Evolutionary conservation across 176 grass and related monocot genomes (phyloP), one percentile per base, ranked within the genome.

Genomic region (Poa pratensis): DNA sequence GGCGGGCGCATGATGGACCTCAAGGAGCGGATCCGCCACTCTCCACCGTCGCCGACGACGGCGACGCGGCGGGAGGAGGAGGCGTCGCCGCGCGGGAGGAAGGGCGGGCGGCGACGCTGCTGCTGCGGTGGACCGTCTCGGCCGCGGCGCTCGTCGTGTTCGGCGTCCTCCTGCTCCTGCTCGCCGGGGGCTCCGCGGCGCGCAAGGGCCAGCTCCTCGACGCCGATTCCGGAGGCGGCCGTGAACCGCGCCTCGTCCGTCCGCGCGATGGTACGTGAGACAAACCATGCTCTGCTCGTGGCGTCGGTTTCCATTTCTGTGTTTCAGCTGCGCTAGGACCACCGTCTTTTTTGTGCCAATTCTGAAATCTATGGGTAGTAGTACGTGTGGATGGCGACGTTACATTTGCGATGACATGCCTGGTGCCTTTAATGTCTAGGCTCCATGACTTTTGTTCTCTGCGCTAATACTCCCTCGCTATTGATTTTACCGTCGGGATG

Each of bases 21-120:
- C 67, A 90, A 90, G 89, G 89, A 90, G 84, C 84, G 89, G 84
- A 87, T 90, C 89, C 89, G 84, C 75, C 80, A 75, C 74, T 42
- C 84, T 46, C 55, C 88, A 51, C 16, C 69, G 69, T 15, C 7
- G 58, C 9, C 11, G 53, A 0, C 15, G 12, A 14, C 46, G 46
- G 3, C 46, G 46, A 14, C 46, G 12, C 46, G 46, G 49, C 49
- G 30, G 28, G 11, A 46, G 73, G 72, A 9, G 37, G 50, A 58
- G 52, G 40, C 58, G 27, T 7, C 71, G 4, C 54, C 84, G 32
- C 80, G 66, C 66, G 74, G 68, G 66, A 67, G 89, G 50, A 87
- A 86, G 39, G 80, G 15, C 18, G 45, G 26, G 59, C 22, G 28
- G 84, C 76, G 75, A 13, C 12, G 89, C 58, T 83, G 35, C 75